phyloP scores from a whole-genome alignment of 371 early-diverging fungal genomes.

The Syncephalis plumigaleata region DNA sequence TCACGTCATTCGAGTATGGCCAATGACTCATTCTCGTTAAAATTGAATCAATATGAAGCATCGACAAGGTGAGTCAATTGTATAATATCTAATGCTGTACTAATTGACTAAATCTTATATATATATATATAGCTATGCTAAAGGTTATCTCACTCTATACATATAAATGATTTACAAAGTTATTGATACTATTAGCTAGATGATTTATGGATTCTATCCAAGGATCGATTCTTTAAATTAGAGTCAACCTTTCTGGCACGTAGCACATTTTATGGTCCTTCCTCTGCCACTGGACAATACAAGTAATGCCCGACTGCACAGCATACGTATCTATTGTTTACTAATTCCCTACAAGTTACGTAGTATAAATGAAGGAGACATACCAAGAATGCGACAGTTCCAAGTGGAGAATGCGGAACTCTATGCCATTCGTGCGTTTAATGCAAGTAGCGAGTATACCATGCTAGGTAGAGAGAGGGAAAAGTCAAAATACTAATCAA shows the following conservation, averaged over 20 bases:
- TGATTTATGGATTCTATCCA: constrained; percentile 5
- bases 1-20: too few species aligned
- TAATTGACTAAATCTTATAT: too few species aligned
- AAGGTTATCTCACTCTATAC: background rate
- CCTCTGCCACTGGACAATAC: background rate
- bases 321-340: too few species aligned
- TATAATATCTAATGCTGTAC: too few species aligned
- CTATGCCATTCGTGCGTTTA: background rate
- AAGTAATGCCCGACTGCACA: too few species aligned
- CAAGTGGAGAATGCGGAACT: background rate
- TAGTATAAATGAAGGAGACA: too few species aligned
- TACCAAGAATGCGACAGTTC: too few species aligned
- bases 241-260: constrained; percentile 1
- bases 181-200: background rate
- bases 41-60: too few species aligned
- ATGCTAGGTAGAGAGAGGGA: background rate
- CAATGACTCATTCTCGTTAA: too few species aligned
- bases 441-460: background rate
- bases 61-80: too few species aligned
- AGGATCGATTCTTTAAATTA: background rate
- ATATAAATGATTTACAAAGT: background rate
- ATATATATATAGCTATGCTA: constrained; percentile 1
- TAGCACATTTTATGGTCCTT: constrained; percentile 1
- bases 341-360: too few species aligned
- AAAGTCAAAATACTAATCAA: too few species aligned